Evolutionary conservation across 106 monocot genomes (phyloP).

Genomic region (Narthecium ossifragum): DNA sequence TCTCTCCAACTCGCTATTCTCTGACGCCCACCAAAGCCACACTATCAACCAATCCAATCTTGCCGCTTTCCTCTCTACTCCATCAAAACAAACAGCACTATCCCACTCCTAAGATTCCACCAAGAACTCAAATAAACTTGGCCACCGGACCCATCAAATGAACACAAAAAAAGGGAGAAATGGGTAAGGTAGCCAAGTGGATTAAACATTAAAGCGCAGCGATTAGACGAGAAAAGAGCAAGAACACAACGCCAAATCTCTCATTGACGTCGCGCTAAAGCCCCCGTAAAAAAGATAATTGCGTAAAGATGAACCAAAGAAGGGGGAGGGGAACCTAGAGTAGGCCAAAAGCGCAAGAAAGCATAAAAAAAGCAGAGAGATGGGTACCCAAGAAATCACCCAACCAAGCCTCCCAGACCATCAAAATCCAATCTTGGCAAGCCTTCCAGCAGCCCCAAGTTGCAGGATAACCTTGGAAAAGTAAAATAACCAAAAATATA

Average conservation of each 20-base stretch:
- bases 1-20: conserved; percentile 2
- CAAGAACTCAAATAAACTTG: background rate
- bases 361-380: background rate
- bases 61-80: background rate
- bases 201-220: background rate
- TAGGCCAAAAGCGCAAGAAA: background rate
- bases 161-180: background rate
- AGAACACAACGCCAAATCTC: background rate
- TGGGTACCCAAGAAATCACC: background rate
- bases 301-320: too few relatives aligned
- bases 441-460: background rate
- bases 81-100: background rate
- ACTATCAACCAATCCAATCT: conserved; percentile 8
- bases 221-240: background rate
- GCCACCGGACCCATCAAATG: too few relatives aligned
- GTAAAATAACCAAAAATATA: background rate
- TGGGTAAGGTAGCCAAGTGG: background rate
- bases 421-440: background rate
- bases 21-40: background rate
- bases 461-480: background rate
- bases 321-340: too few relatives aligned
- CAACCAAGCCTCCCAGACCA: background rate
- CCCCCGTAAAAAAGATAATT: too few relatives aligned
- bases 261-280: too few relatives aligned
- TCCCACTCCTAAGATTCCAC: background rate